Evolutionary conservation across 495 filamentous ascomycete species (phyloP).

Genomic region (Penicillium paxilli): DNA sequence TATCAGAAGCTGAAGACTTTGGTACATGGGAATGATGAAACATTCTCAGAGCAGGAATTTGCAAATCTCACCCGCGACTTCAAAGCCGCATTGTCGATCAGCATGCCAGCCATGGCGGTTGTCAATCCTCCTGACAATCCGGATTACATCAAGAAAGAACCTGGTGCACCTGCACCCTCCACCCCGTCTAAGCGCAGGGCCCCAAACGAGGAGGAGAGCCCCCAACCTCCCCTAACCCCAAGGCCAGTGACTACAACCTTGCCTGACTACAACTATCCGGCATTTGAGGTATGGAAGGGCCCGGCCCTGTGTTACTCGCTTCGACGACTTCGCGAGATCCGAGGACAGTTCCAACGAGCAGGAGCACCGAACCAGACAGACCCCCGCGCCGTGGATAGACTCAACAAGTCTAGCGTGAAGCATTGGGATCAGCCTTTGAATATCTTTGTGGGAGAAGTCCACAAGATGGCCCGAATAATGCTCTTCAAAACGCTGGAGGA

Average conservation of each 20-base stretch:
- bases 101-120: not conserved
- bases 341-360: slow-evolving; percentile 36
- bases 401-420: slow-evolving; percentile 37
- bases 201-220: not conserved
- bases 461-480: slow-evolving; percentile 28
- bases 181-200: not conserved
- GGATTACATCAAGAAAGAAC: not conserved
- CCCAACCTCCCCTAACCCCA: not conserved
- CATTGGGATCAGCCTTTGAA: slow-evolving; percentile 39
- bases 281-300: not conserved
- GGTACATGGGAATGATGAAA: slow-evolving; percentile 11
- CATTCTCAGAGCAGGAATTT: not conserved
- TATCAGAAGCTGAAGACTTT: slow-evolving; percentile 29
- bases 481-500: slow-evolving; percentile 30
- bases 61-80: slow-evolving; percentile 34
- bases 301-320: slow-evolving; percentile 18
- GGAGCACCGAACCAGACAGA: slow-evolving; percentile 42
- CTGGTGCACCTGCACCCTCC: not conserved
- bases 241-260: not conserved
- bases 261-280: not conserved
- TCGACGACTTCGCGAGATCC: slow-evolving; percentile 33
- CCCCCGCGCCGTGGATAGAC: slow-evolving; percentile 40
- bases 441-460: slow-evolving; percentile 29
- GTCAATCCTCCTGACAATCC: not conserved
- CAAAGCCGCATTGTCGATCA: slow-evolving; percentile 21